These are phyloP conservation scores for Polymyxa betae DNA, from an alignment of 208 protist genomes.

Conservation along the genomic window DNA sequence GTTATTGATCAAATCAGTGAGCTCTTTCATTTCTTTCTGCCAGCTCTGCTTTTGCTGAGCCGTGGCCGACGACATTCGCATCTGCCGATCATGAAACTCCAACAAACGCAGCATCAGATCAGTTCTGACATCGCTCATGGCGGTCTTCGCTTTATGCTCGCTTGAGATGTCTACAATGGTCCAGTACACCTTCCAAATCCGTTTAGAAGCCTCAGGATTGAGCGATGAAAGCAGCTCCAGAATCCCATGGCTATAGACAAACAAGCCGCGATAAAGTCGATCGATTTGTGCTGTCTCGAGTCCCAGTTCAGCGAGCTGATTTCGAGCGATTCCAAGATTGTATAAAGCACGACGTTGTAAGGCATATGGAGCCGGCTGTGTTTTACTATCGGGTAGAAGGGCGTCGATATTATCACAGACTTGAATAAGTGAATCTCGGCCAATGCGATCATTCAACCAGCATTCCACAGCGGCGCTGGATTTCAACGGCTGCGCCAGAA, in stretches of 20 bases:
- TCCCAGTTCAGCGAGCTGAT: not conserved
- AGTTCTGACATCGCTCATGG: not conserved
- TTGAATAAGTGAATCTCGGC: not conserved
- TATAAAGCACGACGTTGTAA: not conserved
- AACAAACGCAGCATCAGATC: not conserved
- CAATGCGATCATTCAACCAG: not conserved
- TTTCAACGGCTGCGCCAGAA: not conserved
- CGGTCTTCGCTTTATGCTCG: not conserved
- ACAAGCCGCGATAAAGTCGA: not conserved
- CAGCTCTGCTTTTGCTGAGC: not conserved
- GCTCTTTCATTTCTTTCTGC: not conserved
- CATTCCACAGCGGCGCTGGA: not conserved
- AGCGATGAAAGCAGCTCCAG: not conserved
- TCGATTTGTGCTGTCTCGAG: not conserved
- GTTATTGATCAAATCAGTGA: not conserved
- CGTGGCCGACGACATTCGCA: not conserved
- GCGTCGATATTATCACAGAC: not conserved
- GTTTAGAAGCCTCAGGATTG: not conserved
- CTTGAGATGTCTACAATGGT: not conserved
- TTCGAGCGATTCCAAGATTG: not conserved
- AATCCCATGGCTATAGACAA: not conserved
- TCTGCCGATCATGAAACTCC: not conserved
- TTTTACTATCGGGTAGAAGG: not conserved
- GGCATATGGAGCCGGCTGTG: not conserved
- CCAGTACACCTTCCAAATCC: not conserved